Base-by-base conservation (phyloP, 1,284 basidiomycete genomes). In the Trametes hirsuta region DNA sequence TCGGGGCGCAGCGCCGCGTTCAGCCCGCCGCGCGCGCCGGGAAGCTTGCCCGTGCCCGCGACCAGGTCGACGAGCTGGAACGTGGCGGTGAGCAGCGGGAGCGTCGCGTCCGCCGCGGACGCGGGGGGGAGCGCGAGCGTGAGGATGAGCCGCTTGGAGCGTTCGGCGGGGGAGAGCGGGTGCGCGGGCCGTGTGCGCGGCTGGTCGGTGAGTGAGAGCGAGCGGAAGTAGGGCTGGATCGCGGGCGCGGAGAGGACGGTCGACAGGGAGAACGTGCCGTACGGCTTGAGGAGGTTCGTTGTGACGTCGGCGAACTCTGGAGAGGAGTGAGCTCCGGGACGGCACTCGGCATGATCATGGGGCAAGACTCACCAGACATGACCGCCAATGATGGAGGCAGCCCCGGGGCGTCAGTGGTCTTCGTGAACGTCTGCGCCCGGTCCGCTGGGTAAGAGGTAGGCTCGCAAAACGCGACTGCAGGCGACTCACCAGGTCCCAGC, bases 121-220 rank as follows among this genome's bases (percentile, higher is more conserved):
- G 78, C 50, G n/a, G 84, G 74, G 10, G 91, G 89, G 36, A 84
- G 76, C 41, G 74, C 73, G 45, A 95, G 76, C 40, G 82, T 83
- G 59, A 96, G 79, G 55, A 91, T 81, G 68, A 95, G 79, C 67
- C 88, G 88, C 70, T 93, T 91, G 62, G 85, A 80, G 57, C 83
- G 83, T 58, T 84, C 74, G 52, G 76, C 79, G 65, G 70, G 74
- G 60, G 64, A 68, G 51, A 86, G 68, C 1, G 87, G 82, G 8
- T 75, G 76, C 6, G 69, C 63, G 1, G 94, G 94, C 55, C 89
- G 86, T 36, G 81, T 79, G 58, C 86, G 80, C 10, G 94, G 91
- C 71, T 94, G 91, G 77, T 96, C 94, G 25, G 93, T 92, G 61
- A 96, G 82, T 84, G 87, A 85, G 61, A 92, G 81, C 15, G 86